Percentiles rank a stretch among this genome's conserved stretches.
phyloP scores from a whole-genome alignment of 2,329 filamentous ascomycete genomes.

The Colletotrichum sojae region DNA sequence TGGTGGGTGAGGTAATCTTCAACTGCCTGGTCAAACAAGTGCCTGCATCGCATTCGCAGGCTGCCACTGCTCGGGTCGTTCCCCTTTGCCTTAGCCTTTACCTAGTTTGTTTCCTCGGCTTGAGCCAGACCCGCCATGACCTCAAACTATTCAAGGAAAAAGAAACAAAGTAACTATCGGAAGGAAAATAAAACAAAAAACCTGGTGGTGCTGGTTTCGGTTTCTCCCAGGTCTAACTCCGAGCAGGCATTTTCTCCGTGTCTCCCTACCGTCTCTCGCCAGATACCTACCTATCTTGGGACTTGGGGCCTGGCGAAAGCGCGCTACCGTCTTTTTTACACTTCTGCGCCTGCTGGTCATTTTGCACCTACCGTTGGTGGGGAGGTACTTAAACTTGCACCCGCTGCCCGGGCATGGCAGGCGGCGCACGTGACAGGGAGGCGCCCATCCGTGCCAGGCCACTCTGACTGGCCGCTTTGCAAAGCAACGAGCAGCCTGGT shows the following conservation, averaged over 20 bases:
- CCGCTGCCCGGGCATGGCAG: background rate
- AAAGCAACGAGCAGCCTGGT: constrained; percentile 31
- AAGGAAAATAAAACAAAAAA: background rate
- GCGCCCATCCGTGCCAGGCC: constrained; percentile 17
- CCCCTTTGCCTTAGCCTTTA: background rate
- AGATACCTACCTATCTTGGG: too few relatives aligned
- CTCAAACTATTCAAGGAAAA: background rate
- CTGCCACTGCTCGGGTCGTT: background rate
- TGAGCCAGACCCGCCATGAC: constrained; percentile 9
- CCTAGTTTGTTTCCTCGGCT: constrained; percentile 8
- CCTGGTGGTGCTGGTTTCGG: background rate
- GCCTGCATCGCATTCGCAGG: background rate
- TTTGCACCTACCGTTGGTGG: too few relatives aligned
- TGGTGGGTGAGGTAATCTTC: constrained; percentile 4
- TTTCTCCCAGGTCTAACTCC: background rate
- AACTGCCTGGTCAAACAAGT: background rate
- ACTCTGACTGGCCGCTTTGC: constrained; percentile 32
- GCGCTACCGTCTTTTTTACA: background rate
- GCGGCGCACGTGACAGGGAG: constrained; percentile 30
- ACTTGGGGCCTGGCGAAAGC: too few relatives aligned
- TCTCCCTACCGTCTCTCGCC: background rate
- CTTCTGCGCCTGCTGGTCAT: too few relatives aligned
- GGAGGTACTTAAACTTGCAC: background rate
- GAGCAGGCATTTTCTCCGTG: background rate
- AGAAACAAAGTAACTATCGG: background rate